These are phyloP conservation scores for Blastocystis sp. DNA, from an alignment of 352 stramenopile genomes.

Conservation along the genomic window DNA sequence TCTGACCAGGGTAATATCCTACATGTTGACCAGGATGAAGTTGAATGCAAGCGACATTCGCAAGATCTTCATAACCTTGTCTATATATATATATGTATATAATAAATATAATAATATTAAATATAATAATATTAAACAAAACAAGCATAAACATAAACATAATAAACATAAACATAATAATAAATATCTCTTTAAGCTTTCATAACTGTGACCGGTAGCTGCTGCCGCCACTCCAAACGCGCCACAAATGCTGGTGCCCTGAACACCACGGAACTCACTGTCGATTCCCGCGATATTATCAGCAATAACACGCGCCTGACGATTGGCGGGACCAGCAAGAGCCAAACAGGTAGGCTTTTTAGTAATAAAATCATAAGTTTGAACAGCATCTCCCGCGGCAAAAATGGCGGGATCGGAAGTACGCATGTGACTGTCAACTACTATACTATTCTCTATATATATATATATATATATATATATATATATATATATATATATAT, in stretches of 20 bases:
- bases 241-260: conserved; percentile 46
- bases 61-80: no score
- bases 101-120: no score
- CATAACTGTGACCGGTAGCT: conserved; percentile 50
- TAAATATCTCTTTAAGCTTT: conserved; percentile 42
- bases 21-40: conserved; percentile 48
- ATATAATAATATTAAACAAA: no score
- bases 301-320: conserved; percentile 49
- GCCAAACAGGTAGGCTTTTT: conserved; percentile 34
- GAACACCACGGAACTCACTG: conserved; percentile 47
- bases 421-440: conserved; percentile 47
- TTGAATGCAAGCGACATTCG: no score
- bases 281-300: conserved; percentile 48
- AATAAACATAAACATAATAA: no score
- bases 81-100: no score
- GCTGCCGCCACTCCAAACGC: conserved; percentile 50
- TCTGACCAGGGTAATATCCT: conserved; percentile 49
- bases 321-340: conserved; percentile 48
- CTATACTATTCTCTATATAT: conserved; percentile 47
- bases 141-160: no score
- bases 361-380: conserved; percentile 38
- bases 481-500: no score
- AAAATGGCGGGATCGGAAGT: conserved; percentile 47
- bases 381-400: conserved; percentile 49
- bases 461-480: no score